Conservation (phyloP, 371 early-diverging fungal genomes). For the Zychaea mexicana region DNA sequence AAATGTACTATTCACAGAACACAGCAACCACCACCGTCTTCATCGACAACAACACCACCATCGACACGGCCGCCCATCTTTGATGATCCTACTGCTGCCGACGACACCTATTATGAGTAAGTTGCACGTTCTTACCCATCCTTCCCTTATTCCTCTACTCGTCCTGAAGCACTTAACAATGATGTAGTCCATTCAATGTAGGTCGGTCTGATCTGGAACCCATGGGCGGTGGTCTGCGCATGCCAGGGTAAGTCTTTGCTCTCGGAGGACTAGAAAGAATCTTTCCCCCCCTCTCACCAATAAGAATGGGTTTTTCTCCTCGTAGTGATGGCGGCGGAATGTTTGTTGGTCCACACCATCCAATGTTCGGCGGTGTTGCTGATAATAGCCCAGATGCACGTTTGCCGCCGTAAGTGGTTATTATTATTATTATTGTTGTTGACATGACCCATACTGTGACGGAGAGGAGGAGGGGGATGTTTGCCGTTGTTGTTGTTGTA, state of each 20-base stretch:
- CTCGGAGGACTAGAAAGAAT: background rate
- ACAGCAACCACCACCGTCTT: background rate
- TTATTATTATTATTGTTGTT: constrained; percentile 61
- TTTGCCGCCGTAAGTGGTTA: constrained; percentile 42
- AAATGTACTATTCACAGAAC: constrained; percentile 1
- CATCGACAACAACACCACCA: constrained; percentile 4
- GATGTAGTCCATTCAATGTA: constrained; percentile 50
- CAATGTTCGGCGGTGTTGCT: constrained; percentile 80
- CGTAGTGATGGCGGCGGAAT: constrained; percentile 71
- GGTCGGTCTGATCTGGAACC: constrained; percentile 65
- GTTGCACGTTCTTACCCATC: background rate
- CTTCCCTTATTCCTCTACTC: too few relatives aligned
- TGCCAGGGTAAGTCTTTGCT: constrained; percentile 40
- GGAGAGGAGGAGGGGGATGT: too few relatives aligned
- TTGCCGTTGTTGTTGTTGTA: constrained; percentile 2
- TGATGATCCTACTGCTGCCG: constrained; percentile 35
- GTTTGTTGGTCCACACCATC: constrained; percentile 90
- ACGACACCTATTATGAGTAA: constrained; percentile 31
- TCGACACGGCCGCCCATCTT: constrained; percentile 28
- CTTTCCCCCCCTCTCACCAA: background rate
- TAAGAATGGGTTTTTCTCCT: too few relatives aligned
- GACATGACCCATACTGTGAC: too few relatives aligned
- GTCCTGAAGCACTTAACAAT: too few relatives aligned
- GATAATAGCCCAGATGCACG: constrained; percentile 39
- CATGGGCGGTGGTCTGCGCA: constrained; percentile 49